Evolutionary conservation across 2,329 filamentous ascomycete species (phyloP).

Genomic region (Bisporella sp.): DNA sequence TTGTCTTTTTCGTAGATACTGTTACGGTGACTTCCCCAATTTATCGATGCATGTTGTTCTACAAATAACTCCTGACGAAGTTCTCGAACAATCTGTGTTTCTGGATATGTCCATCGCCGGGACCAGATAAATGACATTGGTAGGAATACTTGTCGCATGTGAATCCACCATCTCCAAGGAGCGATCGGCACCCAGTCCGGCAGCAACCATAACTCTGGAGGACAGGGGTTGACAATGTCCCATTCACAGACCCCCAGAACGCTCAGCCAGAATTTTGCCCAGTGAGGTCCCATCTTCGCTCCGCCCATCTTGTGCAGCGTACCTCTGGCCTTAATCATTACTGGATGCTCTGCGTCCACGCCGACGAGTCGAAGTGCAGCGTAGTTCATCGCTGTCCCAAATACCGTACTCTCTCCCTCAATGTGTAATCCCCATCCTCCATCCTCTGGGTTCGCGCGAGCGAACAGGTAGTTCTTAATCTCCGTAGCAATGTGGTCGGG

Average conservation of each 20-base stretch:
- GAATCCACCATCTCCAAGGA: constrained; percentile 96
- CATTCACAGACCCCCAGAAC: constrained; percentile 77
- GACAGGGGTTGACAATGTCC: constrained; percentile 91
- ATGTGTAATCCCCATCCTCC: constrained; percentile 98
- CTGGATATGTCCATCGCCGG: constrained; percentile 69
- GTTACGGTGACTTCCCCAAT: constrained; percentile 74
- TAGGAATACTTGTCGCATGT: constrained; percentile 93
- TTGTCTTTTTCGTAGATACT: constrained; percentile 75
- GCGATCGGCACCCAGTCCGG: constrained; percentile 87
- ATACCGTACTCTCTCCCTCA: constrained; percentile 85
- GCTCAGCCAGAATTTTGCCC: constrained; percentile 95
- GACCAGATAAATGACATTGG: constrained; percentile 90
- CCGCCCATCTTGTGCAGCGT: constrained; percentile 82
- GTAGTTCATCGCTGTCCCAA: constrained; percentile 89
- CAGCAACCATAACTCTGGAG: constrained; percentile 87
- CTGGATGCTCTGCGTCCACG: constrained; percentile 72
- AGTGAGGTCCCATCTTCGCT: constrained; percentile 78
- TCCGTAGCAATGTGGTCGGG: constrained; percentile 73
- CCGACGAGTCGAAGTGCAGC: constrained; percentile 73
- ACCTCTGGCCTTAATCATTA: constrained; percentile 78
- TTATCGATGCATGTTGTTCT: constrained; percentile 68
- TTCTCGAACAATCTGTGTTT: constrained; percentile 65
- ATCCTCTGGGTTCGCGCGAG: constrained; percentile 75
- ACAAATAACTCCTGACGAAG: constrained; percentile 78
- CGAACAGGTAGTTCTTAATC: constrained; percentile 87